These are phyloP conservation scores for Globisporangium cederbergense DNA, from an alignment of 352 stramenopile genomes.

Conservation along the genomic window DNA sequence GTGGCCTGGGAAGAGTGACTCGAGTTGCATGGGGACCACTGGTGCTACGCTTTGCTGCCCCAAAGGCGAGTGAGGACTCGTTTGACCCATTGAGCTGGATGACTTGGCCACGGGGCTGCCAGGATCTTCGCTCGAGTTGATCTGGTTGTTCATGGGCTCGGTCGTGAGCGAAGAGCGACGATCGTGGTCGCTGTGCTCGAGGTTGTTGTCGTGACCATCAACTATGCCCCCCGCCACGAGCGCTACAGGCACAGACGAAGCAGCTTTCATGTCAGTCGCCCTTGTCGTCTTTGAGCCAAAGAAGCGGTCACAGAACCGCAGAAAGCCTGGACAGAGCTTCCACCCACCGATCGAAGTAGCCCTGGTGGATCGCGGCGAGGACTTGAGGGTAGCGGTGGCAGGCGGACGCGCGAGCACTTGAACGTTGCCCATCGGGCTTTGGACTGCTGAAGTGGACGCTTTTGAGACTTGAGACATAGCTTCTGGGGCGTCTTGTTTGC, in stretches of 20 bases:
- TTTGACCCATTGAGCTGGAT: background rate
- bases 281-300: conserved; percentile 27
- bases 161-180: conserved; percentile 12
- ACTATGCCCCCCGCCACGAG: background rate
- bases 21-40: conserved; percentile 5
- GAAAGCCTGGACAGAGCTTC: conserved; percentile 64
- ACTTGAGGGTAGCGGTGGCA: background rate
- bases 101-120: conserved; percentile 9
- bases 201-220: background rate
- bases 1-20: background rate
- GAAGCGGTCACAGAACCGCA: conserved; percentile 67
- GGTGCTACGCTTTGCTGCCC: background rate
- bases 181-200: background rate
- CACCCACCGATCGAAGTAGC: conserved; percentile 25
- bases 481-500: conserved; percentile 10
- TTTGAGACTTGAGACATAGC: background rate
- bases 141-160: conserved; percentile 15
- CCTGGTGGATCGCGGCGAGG: background rate
- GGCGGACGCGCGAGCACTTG: conserved; percentile 1
- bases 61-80: background rate
- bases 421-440: background rate
- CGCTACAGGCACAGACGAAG: background rate
- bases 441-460: conserved; percentile 3
- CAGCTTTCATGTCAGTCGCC: conserved; percentile 1
- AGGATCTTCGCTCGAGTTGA: conserved; percentile 13